Evolutionary conservation across 1,284 basidiomycete species (phyloP).

Genomic region (Fomitopsis pinicola): DNA sequence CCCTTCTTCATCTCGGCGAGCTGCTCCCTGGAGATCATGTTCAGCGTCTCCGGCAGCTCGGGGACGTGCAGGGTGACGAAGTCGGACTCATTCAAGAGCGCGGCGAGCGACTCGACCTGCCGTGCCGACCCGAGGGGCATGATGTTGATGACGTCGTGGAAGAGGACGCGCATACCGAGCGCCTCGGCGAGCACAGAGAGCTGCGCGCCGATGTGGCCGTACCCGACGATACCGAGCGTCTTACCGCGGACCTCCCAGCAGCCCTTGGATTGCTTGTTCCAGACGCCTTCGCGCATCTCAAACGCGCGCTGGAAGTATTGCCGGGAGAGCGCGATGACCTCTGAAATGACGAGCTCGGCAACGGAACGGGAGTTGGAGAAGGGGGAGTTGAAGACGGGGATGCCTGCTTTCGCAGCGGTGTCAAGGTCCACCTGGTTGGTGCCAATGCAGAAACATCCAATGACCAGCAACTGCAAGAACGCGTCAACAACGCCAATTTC

Average conservation of each 20-base stretch:
- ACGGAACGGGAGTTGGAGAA: constrained; percentile 99
- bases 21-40: constrained; percentile 84
- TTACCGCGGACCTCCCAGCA: constrained; percentile 99
- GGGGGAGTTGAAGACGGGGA: constrained; percentile 99
- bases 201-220: constrained; percentile 98
- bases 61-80: constrained; percentile 98
- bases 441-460: constrained; percentile 99
- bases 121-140: constrained; percentile 97
- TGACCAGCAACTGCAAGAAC: constrained; percentile 75
- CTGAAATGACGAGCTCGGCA: constrained; percentile 95
- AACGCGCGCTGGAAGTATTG: constrained; percentile 88
- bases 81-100: constrained; percentile 79
- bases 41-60: constrained; percentile 92
- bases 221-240: constrained; percentile 96
- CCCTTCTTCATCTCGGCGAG: constrained; percentile 94
- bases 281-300: constrained; percentile 87
- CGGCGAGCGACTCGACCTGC: constrained; percentile 82
- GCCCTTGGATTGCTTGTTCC: constrained; percentile 99
- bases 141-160: constrained; percentile 94
- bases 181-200: constrained; percentile 96
- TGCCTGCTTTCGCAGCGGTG: constrained; percentile 83
- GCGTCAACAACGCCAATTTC: not conserved
- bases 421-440: constrained; percentile 96
- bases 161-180: constrained; percentile 94
- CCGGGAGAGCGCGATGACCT: constrained; percentile 91